Conservation (phyloP, 768 basidiomycete genomes). For the Fistulinella prunicolor region DNA sequence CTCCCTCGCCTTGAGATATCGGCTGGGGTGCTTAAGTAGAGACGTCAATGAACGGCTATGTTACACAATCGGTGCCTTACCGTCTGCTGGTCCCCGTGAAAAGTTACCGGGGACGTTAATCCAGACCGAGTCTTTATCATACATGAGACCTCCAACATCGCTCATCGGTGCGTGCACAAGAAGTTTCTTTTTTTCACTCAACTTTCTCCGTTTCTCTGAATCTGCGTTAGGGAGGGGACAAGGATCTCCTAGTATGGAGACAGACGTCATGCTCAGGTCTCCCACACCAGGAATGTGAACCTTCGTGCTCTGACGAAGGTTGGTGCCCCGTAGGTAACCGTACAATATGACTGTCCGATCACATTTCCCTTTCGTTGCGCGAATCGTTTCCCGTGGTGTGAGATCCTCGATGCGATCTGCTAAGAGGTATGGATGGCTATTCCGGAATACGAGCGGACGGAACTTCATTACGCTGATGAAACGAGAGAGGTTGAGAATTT, state of each 20-base stretch:
- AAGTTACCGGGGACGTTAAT: constrained; percentile 97
- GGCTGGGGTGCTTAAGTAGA: constrained; percentile 50
- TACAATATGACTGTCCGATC: constrained; percentile 94
- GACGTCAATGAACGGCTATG: not conserved
- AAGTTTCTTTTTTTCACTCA: constrained; percentile 93
- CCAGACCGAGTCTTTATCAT: constrained; percentile 98
- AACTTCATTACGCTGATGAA: constrained; percentile 99
- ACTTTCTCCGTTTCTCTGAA: constrained; percentile 85
- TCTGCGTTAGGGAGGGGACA: constrained; percentile 92
- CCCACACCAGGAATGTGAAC: constrained; percentile 96
- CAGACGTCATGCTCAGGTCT: constrained; percentile 73
- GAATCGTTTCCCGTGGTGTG: constrained; percentile 81
- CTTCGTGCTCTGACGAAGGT: constrained; percentile 68
- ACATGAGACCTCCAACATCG: constrained; percentile 93
- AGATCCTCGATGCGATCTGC: constrained; percentile 95
- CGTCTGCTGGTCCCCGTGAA: constrained; percentile 66
- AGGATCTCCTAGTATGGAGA: constrained; percentile 83
- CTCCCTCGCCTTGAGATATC: constrained; percentile 88
- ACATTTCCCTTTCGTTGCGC: constrained; percentile 78
- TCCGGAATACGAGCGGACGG: constrained; percentile 93
- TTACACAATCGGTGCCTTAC: constrained; percentile 35
- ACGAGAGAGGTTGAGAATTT: constrained; percentile 92
- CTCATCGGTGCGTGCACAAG: constrained; percentile 98
- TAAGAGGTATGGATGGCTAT: constrained; percentile 91
- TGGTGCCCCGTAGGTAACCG: constrained; percentile 91